Evolutionary conservation across 2,329 filamentous ascomycete species (phyloP), one percentile per base, ranked within the genome.

Genomic region (Colletotrichum truncatum): DNA sequence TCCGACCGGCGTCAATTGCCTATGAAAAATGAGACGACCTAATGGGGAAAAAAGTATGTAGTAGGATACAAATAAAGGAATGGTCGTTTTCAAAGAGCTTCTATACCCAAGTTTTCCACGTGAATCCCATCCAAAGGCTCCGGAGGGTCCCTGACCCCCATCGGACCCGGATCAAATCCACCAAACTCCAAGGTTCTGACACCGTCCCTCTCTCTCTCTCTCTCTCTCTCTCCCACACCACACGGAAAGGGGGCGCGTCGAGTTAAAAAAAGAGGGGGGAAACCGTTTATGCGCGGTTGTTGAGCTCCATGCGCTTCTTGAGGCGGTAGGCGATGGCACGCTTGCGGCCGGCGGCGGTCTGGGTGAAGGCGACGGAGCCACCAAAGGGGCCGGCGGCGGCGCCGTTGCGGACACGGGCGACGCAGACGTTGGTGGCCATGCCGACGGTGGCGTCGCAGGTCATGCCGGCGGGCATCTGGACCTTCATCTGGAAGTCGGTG

Each of bases 401-500:
- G 4, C 76, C 71, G 79, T 92, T 92, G 73, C 87, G 84, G 62
- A 91, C 80, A 64, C 88, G 85, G 30, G 89, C 87, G 63, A 91
- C 77, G 78, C 89, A 92, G 70, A 91, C 88, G 71, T 88, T 87
- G 66, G 80, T 71, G 12, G 83, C 88, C 25, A 86, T 87, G 55
- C 83, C 89, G 7, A 85, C 85, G 43, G 80, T 81, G 60, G 82
- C 89, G 26, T 84, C 81, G 77, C 89, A 92, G 26, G 86, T 89
- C 88, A 90, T 91, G 57, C 89, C 89, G n/a, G 74, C 67, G 21
- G 89, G 89, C 86, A 91, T 90, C 76, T 89, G 83, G 59, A 91
- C 84, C 67, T 83, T 85, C 71, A 91, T 77, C 52, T 86, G 85
- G 80, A 90, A 92, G 70, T 91, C 89, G 70, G 83, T 89, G 72